Conservation (phyloP, 768 basidiomycete species). For the Suillus placidus region DNA sequence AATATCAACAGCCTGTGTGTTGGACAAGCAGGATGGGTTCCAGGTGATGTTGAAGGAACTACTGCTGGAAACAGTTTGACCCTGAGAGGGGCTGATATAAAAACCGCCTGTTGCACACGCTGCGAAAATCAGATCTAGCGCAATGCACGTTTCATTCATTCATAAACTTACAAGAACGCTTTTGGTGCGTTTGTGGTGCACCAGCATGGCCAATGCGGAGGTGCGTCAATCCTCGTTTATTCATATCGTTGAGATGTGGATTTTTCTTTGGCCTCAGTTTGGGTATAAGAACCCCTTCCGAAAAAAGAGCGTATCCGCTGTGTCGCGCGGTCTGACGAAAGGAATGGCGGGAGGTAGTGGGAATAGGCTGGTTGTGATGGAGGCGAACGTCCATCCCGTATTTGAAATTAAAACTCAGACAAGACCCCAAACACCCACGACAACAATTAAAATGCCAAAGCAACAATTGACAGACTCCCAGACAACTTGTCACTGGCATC, state of each 20-base stretch:
- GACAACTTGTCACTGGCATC: background rate
- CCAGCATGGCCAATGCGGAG: conserved; percentile 30
- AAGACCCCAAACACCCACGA: conserved; percentile 3
- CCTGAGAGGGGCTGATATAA: conserved; percentile 57
- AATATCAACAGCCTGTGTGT: conserved; percentile 59
- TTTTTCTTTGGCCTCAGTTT: conserved; percentile 10
- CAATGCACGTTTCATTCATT: background rate
- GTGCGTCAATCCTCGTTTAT: conserved; percentile 31
- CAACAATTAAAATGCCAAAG: conserved; percentile 4
- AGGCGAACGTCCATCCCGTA: conserved; percentile 10
- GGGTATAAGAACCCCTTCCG: conserved; percentile 14
- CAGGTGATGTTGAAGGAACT: conserved; percentile 61
- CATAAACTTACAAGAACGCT: conserved; percentile 29
- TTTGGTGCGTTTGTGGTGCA: conserved; percentile 20
- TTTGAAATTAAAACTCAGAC: conserved; percentile 13
- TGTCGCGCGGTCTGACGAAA: conserved; percentile 23
- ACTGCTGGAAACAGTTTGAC: conserved; percentile 47
- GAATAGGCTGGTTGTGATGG: conserved; percentile 5
- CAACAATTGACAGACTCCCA: background rate
- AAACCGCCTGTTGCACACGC: conserved; percentile 62
- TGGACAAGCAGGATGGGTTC: conserved; percentile 59
- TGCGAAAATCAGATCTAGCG: conserved; percentile 22
- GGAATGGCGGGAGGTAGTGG: conserved; percentile 18
- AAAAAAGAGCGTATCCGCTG: conserved; percentile 35
- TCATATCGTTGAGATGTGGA: conserved; percentile 22